Percentiles rank a stretch among this genome's conserved stretches.
These are phyloP conservation scores for Psilocybe tampanensis DNA, from an alignment of 768 basidiomycete species.

Conservation along the genomic window DNA sequence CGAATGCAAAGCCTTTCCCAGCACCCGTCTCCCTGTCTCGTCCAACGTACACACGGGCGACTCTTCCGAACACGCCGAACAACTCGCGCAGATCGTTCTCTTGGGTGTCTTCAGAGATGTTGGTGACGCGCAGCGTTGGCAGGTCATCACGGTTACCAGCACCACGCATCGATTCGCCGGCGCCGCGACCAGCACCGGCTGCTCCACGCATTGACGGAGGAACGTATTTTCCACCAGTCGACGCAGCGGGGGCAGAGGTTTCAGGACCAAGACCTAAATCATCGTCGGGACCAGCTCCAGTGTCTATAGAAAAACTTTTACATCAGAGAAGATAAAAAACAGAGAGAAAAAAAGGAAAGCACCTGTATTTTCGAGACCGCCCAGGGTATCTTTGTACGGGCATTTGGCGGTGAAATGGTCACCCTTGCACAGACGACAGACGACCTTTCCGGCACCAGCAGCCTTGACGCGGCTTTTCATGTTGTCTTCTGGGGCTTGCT, in stretches of 20 bases:
- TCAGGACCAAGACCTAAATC: conserved; percentile 36
- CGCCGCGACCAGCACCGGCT: conserved; percentile 58
- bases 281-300: conserved; percentile 40
- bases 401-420: conserved; percentile 98
- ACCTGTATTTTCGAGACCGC: conserved; percentile 69
- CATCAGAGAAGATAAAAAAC: neutral
- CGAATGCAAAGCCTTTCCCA: conserved; percentile 97
- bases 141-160: conserved; percentile 79
- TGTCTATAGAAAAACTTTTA: conserved; percentile 19
- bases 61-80: conserved; percentile 83
- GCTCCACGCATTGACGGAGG: conserved; percentile 86
- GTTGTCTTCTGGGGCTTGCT: conserved; percentile 64
- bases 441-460: conserved; percentile 84
- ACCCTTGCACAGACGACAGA: conserved; percentile 93
- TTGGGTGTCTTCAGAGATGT: conserved; percentile 93
- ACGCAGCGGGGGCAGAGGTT: conserved; percentile 38
- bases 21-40: conserved; percentile 92
- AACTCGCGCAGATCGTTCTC: conserved; percentile 94
- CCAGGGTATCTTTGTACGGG: conserved; percentile 95
- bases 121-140: conserved; percentile 96
- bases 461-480: conserved; percentile 69
- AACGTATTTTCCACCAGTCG: conserved; percentile 82
- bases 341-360: conserved; percentile 16
- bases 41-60: conserved; percentile 91
- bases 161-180: conserved; percentile 79